Percentiles rank a stretch among this genome's conserved stretches.
These are phyloP conservation scores for Corniculantispora saksenae DNA, from an alignment of 2,329 filamentous ascomycete genomes.

Conservation along the genomic window DNA sequence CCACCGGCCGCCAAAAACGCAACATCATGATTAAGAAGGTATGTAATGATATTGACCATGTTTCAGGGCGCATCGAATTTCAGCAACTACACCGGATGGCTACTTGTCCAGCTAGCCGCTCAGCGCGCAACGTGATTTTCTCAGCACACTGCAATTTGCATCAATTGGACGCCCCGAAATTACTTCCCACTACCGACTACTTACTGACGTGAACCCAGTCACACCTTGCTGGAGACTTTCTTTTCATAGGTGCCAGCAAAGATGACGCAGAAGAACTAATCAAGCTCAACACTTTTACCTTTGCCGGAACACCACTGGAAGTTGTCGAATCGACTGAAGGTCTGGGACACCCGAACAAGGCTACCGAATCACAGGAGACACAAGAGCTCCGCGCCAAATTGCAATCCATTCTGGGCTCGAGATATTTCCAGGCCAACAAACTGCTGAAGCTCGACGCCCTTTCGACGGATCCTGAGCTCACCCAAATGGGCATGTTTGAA, in stretches of 20 bases:
- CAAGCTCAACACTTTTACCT: constrained; percentile 68
- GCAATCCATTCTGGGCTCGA: constrained; percentile 67
- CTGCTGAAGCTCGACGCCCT: constrained; percentile 82
- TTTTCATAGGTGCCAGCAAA: constrained; percentile 67
- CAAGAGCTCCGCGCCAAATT: constrained; percentile 69
- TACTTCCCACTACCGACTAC: constrained; percentile 36
- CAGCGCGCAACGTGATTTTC: constrained; percentile 54
- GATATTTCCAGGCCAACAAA: constrained; percentile 72
- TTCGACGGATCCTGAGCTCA: constrained; percentile 69
- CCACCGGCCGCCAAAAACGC: constrained; percentile 44
- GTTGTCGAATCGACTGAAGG: constrained; percentile 52
- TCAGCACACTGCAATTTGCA: constrained; percentile 29
- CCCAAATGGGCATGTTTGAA: constrained; percentile 74
- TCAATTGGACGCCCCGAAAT: constrained; percentile 10
- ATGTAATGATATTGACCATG: constrained; percentile 52
- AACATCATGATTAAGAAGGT: constrained; percentile 74
- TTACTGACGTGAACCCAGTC: constrained; percentile 73
- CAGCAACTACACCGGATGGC: constrained; percentile 47
- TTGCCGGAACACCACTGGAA: constrained; percentile 64
- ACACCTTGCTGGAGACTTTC: constrained; percentile 66
- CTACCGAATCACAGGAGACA: constrained; percentile 52
- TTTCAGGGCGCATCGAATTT: constrained; percentile 32
- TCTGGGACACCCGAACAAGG: constrained; percentile 35
- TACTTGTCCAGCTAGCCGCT: constrained; percentile 7
- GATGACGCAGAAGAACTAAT: constrained; percentile 65